Conservation (phyloP, 2,329 filamentous ascomycete genomes). For the Pyrenophora tritici-repentis region DNA sequence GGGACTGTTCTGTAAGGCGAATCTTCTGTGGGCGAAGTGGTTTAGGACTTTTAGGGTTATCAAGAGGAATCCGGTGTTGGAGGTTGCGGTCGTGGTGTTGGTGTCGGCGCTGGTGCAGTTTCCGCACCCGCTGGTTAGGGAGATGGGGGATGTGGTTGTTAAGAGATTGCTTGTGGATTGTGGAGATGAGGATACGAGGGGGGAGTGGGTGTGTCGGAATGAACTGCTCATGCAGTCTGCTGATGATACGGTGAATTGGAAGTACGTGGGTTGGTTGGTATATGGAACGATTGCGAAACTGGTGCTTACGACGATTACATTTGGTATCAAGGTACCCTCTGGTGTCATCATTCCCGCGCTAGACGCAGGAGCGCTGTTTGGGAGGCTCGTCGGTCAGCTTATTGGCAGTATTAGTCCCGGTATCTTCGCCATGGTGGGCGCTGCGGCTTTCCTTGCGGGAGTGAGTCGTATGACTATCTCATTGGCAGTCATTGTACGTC, state of each 20-base stretch:
- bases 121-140: conserved; percentile 60
- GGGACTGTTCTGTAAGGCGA: conserved; percentile 63
- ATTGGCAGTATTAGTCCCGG: conserved; percentile 56
- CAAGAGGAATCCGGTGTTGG: conserved; percentile 61
- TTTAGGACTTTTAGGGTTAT: conserved; percentile 60
- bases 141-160: conserved; percentile 62
- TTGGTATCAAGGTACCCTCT: conserved; percentile 64
- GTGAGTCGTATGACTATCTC: conserved; percentile 64
- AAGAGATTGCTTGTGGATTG: conserved; percentile 64
- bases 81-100: conserved; percentile 60
- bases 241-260: conserved; percentile 28
- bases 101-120: conserved; percentile 61
- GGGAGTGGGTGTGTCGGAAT: conserved; percentile 58
- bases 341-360: conserved; percentile 66
- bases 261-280: conserved; percentile 58
- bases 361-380: conserved; percentile 63
- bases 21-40: conserved; percentile 61
- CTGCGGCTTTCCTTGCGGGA: conserved; percentile 63
- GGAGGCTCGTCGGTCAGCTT: conserved; percentile 57
- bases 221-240: conserved; percentile 37
- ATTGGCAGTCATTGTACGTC: conserved; percentile 56
- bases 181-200: conserved; percentile 36
- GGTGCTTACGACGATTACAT: conserved; percentile 62
- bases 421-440: conserved; percentile 66
- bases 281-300: conserved; percentile 62